phyloP scores from a whole-genome alignment of 306 rosid species.

The Vigna angularis region DNA sequence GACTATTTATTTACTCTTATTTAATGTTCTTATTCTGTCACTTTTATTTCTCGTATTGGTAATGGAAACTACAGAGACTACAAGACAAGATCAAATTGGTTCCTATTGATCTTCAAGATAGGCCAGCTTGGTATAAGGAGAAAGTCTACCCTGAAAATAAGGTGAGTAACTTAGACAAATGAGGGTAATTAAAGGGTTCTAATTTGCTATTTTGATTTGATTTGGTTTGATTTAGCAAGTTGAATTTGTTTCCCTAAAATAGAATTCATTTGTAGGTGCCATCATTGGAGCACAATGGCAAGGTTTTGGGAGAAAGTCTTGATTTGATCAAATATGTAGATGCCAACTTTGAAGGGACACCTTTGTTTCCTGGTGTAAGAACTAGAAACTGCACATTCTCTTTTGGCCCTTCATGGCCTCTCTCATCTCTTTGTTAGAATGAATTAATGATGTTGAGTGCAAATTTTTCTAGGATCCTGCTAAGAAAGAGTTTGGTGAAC shows the following conservation, averaged over 20 bases:
- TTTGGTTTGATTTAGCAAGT: too few species aligned
- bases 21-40: not conserved
- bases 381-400: not conserved
- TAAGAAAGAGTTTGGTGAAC: conserved; percentile 65
- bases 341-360: conserved; percentile 55
- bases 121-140: conserved; percentile 95
- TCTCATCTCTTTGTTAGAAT: not conserved
- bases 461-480: conserved; percentile 61
- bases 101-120: conserved; percentile 62
- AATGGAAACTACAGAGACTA: conserved; percentile 60
- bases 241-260: too few species aligned
- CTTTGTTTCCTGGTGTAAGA: conserved; percentile 70
- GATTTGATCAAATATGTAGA: conserved; percentile 83
- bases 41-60: not conserved
- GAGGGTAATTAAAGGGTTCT: too few species aligned
- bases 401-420: not conserved
- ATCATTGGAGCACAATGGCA: conserved; percentile 87
- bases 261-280: conserved; percentile 60
- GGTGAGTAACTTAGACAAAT: conserved; percentile 38
- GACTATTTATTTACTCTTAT: not conserved
- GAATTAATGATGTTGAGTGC: conserved; percentile 5
- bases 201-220: too few species aligned
- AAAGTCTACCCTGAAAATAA: conserved; percentile 79
- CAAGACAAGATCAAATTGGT: conserved; percentile 76
- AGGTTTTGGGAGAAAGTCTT: conserved; percentile 83